These are phyloP conservation scores for Bretschneidera sinensis DNA, from an alignment of 345 rosid genomes.

Conservation along the genomic window DNA sequence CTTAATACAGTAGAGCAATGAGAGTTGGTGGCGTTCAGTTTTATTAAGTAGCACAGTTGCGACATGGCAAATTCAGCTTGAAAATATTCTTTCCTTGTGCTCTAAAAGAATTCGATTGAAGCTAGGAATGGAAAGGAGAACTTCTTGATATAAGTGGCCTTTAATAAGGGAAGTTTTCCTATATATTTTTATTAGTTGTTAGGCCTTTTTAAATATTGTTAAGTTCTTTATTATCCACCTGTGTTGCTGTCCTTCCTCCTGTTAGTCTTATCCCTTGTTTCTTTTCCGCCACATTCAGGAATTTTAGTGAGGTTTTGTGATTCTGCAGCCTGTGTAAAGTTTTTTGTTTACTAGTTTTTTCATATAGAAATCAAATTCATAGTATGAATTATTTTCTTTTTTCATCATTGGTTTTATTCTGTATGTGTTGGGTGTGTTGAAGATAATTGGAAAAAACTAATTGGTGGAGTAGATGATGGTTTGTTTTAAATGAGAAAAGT, in stretches of 20 bases:
- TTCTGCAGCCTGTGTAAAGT: too few relatives aligned
- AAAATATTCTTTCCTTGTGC: too few relatives aligned
- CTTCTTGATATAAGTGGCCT: not conserved
- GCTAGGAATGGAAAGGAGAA: not conserved
- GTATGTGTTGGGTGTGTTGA: slow-evolving; percentile 73
- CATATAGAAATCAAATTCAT: not conserved
- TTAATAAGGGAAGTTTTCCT: too few relatives aligned
- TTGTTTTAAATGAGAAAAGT: slow-evolving; percentile 92
- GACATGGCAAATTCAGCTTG: not conserved
- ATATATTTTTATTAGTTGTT: too few relatives aligned
- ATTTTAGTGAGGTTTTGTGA: too few relatives aligned
- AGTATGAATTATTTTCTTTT: not conserved
- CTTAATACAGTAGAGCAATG: too few relatives aligned
- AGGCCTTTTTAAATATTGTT: too few relatives aligned
- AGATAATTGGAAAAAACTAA: slow-evolving; percentile 88
- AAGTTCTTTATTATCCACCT: not conserved
- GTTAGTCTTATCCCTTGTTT: too few relatives aligned
- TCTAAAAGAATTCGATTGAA: not conserved
- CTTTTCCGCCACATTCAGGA: too few relatives aligned
- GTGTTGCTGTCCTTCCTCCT: not conserved
- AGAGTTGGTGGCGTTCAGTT: not conserved
- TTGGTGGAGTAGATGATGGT: slow-evolving; percentile 95
- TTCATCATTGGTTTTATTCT: too few relatives aligned
- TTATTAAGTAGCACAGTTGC: not conserved
- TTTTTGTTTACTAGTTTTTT: too few relatives aligned